Base-by-base conservation (phyloP, 352 stramenopile genomes). In the Globisporangium iwayamae region DNA sequence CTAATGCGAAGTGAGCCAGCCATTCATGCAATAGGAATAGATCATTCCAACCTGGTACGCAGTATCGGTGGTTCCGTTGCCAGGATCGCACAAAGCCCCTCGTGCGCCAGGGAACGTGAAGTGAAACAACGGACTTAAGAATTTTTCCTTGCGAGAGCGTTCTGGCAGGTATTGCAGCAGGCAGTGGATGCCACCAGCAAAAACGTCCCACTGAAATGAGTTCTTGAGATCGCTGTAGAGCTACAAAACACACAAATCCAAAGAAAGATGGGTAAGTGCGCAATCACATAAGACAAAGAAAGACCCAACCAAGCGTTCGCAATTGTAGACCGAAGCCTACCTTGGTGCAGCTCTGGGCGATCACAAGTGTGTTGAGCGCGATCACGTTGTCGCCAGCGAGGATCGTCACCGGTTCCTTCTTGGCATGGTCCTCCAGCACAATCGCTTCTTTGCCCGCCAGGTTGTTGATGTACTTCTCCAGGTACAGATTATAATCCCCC, bases 181-280 rank as follows among this genome's bases (percentile, higher is more conserved):
- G 45, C 86, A 94, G 56, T 94, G 81, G 22, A 89, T 90, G 7
- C 86, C 86, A 18, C 86, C 84, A 18, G 86, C 82, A 66, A 94
- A 93, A 6, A 94, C 70, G 62, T 93, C 79, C 86, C 86, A 94
- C 38, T 90, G 83, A 67, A 93, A 94, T 34, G 81, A 79, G 71
- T 90, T 89, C 56, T 88, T 89, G 28, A 94, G 72, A 50, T 94
- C 85, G 56, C 76, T 86, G 52, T 90, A 79, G 3, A 94, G 68
- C 82, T 94, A 55, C 2, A 30, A 28, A 56, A 6, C 28, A 62
- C 55, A 6, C 28, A 62, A 30, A 62, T 25, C 74, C 4, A 58
- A 28, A 63, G 45, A 50, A 25, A 18, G 69, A 48, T 25, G 16
- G 10, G 34, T 63, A 4, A 67, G 43, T 11, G n/a, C n/a, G 14